These are phyloP conservation scores for Paramyrothecium sp. DNA, from an alignment of 2,329 filamentous ascomycete species.

Conservation along the genomic window DNA sequence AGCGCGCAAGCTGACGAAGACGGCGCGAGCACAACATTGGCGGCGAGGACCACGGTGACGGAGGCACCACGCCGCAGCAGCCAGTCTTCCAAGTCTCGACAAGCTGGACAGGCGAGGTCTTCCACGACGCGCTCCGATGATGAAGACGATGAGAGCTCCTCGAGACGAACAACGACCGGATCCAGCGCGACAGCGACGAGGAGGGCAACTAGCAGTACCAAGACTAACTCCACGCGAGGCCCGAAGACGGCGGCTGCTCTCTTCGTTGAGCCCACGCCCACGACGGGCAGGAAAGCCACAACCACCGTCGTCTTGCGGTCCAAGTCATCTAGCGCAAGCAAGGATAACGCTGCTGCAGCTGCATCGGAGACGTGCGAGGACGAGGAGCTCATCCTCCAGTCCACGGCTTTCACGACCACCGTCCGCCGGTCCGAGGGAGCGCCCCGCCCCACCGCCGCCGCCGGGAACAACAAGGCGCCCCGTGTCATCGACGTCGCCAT, in stretches of 20 bases:
- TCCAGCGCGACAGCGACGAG: neutral
- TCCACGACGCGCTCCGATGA: neutral
- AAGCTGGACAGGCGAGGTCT: neutral
- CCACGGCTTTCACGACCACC: no score
- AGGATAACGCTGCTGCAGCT: neutral
- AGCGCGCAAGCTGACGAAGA: conserved; percentile 10
- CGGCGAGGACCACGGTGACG: neutral
- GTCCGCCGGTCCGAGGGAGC: no score
- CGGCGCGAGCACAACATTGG: neutral
- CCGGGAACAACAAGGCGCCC: conserved; percentile 9
- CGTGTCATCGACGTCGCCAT: conserved; percentile 32
- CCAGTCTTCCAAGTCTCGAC: neutral
- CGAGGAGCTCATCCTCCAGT: no score
- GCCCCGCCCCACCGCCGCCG: conserved; percentile 1
- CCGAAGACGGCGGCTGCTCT: neutral
- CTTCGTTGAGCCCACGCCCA: neutral
- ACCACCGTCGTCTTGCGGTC: neutral
- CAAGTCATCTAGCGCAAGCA: neutral
- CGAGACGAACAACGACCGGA: neutral
- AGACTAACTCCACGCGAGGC: neutral
- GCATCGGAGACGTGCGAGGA: neutral
- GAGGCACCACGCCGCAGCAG: neutral
- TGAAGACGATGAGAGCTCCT: neutral
- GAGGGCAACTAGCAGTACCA: neutral
- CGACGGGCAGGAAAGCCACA: neutral